Conservation (phyloP, 1,284 basidiomycete genomes). For the Leccinum variabile region DNA sequence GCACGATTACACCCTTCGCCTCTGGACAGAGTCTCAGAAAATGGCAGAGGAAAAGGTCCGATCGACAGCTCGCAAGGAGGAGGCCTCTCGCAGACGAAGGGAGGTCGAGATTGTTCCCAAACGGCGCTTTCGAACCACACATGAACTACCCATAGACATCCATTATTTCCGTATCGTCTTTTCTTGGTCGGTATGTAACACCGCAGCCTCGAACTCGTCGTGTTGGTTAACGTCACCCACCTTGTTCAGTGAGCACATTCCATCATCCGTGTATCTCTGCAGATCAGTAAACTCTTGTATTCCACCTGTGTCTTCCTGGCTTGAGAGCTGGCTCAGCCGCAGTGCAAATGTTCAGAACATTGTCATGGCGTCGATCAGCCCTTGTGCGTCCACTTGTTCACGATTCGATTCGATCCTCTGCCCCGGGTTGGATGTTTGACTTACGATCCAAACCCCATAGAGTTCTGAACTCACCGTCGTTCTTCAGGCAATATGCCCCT, state of each 20-base stretch:
- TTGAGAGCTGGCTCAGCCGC: constrained; percentile 6
- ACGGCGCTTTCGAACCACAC: constrained; percentile 13
- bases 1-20: constrained; percentile 63
- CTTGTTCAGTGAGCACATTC: constrained; percentile 19
- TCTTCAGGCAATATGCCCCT: not conserved
- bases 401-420: not conserved
- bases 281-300: constrained; percentile 21
- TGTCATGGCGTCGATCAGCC: constrained; percentile 5
- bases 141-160: constrained; percentile 18
- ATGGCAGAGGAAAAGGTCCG: constrained; percentile 54
- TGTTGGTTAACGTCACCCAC: constrained; percentile 14
- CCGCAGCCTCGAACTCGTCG: constrained; percentile 5
- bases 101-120: constrained; percentile 15
- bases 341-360: constrained; percentile 2
- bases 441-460: constrained; percentile 10
- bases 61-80: constrained; percentile 30
- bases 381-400: constrained; percentile 20
- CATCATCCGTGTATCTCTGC: constrained; percentile 16
- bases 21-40: constrained; percentile 67
- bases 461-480: constrained; percentile 3
- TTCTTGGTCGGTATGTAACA: constrained; percentile 20
- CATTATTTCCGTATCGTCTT: constrained; percentile 1
- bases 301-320: constrained; percentile 6
- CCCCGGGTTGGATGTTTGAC: not conserved
- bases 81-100: constrained; percentile 26